phyloP scores from a whole-genome alignment of 2,329 filamentous ascomycete species.

The Paraconiothyrium brasiliense region DNA sequence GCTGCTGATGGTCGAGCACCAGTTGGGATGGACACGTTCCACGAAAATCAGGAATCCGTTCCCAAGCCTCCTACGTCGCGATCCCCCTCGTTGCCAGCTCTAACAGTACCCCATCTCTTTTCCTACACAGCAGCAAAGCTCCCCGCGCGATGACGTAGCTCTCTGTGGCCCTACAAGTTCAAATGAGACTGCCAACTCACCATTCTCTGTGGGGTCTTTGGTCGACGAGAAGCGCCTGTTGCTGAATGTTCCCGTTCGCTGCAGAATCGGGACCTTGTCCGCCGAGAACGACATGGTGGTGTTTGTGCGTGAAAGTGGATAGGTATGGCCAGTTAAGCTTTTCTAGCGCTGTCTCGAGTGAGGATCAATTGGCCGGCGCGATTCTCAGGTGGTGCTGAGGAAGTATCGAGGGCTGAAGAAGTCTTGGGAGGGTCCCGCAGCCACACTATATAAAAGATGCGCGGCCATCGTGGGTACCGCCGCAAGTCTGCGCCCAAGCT shows the following conservation, averaged over 20 bases:
- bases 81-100: neutral
- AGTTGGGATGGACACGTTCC: neutral
- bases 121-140: slow-evolving; percentile 17
- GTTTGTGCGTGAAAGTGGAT: slow-evolving; percentile 1
- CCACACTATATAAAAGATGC: neutral
- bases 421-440: neutral
- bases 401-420: neutral
- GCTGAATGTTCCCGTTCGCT: slow-evolving; percentile 34
- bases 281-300: slow-evolving; percentile 48
- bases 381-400: neutral
- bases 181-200: slow-evolving; percentile 34
- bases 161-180: slow-evolving; percentile 7
- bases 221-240: slow-evolving; percentile 47
- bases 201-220: slow-evolving; percentile 49
- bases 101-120: neutral
- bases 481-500: slow-evolving; percentile 9
- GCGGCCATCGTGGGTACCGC: slow-evolving; percentile 1
- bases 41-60: neutral
- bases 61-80: neutral
- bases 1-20: neutral
- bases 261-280: slow-evolving; percentile 43
- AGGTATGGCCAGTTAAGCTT: slow-evolving; percentile 15
- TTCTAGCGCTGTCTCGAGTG: slow-evolving; percentile 11
- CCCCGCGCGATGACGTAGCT: slow-evolving; percentile 1
- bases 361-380: neutral